phyloP scores from a whole-genome alignment of 2,329 filamentous ascomycete genomes.

The Claviceps sorghi region DNA sequence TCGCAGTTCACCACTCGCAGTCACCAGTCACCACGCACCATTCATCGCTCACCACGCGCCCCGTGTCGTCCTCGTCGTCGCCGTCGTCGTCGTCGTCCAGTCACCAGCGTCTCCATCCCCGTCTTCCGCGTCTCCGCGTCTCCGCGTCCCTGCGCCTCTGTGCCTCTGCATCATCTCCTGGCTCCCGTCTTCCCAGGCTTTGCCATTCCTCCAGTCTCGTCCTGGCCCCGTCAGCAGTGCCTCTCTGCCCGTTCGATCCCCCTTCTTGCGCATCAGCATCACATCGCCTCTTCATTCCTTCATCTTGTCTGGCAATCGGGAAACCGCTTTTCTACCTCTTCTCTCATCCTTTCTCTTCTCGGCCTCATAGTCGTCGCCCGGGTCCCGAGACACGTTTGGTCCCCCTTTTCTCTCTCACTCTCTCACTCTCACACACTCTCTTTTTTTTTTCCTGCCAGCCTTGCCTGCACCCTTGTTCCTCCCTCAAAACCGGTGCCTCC shows the following conservation, averaged over 20 bases:
- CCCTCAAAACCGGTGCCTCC: not conserved
- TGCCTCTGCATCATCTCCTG: not conserved
- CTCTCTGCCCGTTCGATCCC: constrained; percentile 3
- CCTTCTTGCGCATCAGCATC: not conserved
- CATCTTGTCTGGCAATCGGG: not conserved
- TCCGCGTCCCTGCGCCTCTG: not conserved
- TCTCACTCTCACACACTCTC: too few relatives aligned
- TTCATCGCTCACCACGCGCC: too few relatives aligned
- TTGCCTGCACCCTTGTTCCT: not conserved
- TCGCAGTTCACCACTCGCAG: not conserved
- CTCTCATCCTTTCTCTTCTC: not conserved
- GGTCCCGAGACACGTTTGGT: not conserved
- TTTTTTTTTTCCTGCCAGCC: not conserved
- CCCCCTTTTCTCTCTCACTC: not conserved
- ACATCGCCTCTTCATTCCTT: not conserved
- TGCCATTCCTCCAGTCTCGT: not conserved
- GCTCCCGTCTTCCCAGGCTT: not conserved
- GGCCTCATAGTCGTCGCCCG: not conserved
- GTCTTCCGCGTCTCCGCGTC: not conserved
- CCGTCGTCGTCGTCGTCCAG: not conserved
- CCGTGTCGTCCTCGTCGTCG: not conserved
- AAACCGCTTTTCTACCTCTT: not conserved
- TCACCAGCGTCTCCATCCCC: not conserved
- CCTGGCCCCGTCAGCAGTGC: not conserved
- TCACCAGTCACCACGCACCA: too few relatives aligned